Evolutionary conservation across 441 rosid species (phyloP), one percentile per base, ranked within the genome.

Genomic region (Erodium texanum): DNA sequence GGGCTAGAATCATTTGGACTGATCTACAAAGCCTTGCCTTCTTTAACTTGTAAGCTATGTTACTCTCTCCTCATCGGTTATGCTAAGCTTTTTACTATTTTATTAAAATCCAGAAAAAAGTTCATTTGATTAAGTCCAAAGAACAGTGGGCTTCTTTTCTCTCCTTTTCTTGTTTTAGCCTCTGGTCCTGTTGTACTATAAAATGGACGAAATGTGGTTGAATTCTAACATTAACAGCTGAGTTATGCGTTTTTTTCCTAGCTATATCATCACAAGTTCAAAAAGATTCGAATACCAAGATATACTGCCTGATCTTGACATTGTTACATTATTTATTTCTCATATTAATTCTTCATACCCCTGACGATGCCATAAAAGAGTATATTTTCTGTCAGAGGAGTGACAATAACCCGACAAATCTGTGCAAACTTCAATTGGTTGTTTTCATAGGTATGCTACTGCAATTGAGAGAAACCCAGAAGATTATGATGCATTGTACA

Each of bases 401-500:
- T 58, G 62, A 58, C 9, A 58, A 58, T 58, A 22, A 20, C 62
- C 27, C 19, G 62, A 58, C 27, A 16, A 22, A 20, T 58, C 4
- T 22, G 24, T 58, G 24, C 27, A 4, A 58, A 20, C 14, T 58
- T 58, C 24, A 11, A 58, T 22, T 58, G 62, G 24, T 23, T 58
- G 62, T 58, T 68, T 79, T 70, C 81, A 72, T 80, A 92, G 99
- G 88, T 90, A 95, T 78, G 97, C 98, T 34, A 82, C 85, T 70
- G 86, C 98, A 3, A 82, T 95, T 56, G 91, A 88, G 75, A 87
- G 96, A 78, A 90, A 95, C 76, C 89, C 99, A 14, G 95, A 91
- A 41, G 98, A 95, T 80, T 89, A 92, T 80, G 98, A 94, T 79
- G 96, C 98, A 15, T 73, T 94, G 20, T 95, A 92, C 82, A 95